A percentile compares a stretch with the other conserved stretches of the same genome.
phyloP scores from a whole-genome alignment of 2,329 filamentous ascomycete species.

The Cercospora beticola region DNA sequence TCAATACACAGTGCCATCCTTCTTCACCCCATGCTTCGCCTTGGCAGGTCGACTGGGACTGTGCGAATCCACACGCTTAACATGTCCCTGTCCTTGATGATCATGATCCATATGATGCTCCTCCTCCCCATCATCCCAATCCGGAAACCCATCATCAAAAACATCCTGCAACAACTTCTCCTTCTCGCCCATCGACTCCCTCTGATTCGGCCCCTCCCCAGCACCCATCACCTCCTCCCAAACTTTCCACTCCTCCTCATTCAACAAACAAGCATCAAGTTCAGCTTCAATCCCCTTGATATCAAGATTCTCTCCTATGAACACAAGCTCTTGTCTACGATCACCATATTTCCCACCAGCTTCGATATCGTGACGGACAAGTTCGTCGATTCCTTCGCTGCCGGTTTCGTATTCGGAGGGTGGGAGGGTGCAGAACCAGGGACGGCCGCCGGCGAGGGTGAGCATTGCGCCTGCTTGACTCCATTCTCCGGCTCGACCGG shows the following conservation, averaged over 20 bases:
- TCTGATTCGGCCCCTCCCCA: slow-evolving; percentile 23
- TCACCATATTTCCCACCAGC: slow-evolving; percentile 61
- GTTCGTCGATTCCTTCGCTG: slow-evolving; percentile 48
- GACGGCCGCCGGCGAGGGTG: slow-evolving; percentile 59
- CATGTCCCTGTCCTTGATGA: slow-evolving; percentile 18
- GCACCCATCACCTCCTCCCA: slow-evolving; percentile 40
- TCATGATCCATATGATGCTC: slow-evolving; percentile 26
- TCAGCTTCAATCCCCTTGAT: slow-evolving; percentile 50
- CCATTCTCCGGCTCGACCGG: slow-evolving; percentile 59
- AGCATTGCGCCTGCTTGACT: slow-evolving; percentile 65
- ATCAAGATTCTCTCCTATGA: slow-evolving; percentile 68
- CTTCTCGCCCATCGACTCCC: slow-evolving; percentile 27
- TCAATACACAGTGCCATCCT: slow-evolving; percentile 27
- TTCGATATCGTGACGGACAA: slow-evolving; percentile 52
- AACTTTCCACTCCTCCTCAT: slow-evolving; percentile 54
- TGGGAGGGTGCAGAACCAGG: slow-evolving; percentile 59
- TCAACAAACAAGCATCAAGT: slow-evolving; percentile 62
- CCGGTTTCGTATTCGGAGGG: slow-evolving; percentile 53
- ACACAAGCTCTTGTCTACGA: slow-evolving; percentile 68
- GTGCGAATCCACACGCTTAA: slow-evolving; percentile 22
- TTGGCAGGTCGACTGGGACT: slow-evolving; percentile 13
- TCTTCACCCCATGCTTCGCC: slow-evolving; percentile 26
- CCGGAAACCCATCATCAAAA: slow-evolving; percentile 36
- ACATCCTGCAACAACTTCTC: slow-evolving; percentile 47
- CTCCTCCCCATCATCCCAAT: slow-evolving; percentile 29